Conservation (phyloP, 192 early-diverging fungal species). For the Mortierella antarctica region DNA sequence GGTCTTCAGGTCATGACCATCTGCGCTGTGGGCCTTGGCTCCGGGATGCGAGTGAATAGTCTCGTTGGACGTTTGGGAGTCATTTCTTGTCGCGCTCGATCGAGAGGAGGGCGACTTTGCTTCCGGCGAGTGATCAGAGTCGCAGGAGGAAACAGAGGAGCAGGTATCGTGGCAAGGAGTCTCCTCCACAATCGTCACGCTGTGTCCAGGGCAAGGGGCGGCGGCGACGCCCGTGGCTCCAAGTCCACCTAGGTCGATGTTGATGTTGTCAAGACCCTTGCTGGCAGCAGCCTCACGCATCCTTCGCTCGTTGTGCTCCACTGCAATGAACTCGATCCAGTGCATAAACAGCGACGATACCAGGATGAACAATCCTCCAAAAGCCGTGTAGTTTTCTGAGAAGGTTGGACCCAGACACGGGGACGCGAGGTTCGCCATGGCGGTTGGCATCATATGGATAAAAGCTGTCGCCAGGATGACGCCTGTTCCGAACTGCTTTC, state of each 20-base stretch:
- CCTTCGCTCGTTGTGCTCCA: slow-evolving; percentile 33
- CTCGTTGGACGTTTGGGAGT: too few relatives aligned
- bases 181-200: slow-evolving; percentile 8
- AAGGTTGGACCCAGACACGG: slow-evolving; percentile 66
- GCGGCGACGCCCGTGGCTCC: slow-evolving; percentile 26
- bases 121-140: background rate
- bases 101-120: too few relatives aligned
- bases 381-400: slow-evolving; percentile 56
- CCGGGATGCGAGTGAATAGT: too few relatives aligned
- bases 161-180: background rate
- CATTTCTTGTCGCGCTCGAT: too few relatives aligned
- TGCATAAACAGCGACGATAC: slow-evolving; percentile 73
- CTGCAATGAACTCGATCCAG: slow-evolving; percentile 67
- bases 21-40: too few relatives aligned
- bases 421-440: slow-evolving; percentile 64
- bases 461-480: slow-evolving; percentile 82
- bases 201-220: slow-evolving; percentile 19
- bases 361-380: slow-evolving; percentile 71
- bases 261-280: slow-evolving; percentile 4
- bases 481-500: slow-evolving; percentile 64
- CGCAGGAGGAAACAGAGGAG: slow-evolving; percentile 10
- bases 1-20: too few relatives aligned
- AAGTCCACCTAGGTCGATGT: slow-evolving; percentile 23
- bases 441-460: slow-evolving; percentile 75
- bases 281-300: background rate